phyloP scores from a whole-genome alignment of 2,329 filamentous ascomycete species.

The Diaporthe ilicicola region DNA sequence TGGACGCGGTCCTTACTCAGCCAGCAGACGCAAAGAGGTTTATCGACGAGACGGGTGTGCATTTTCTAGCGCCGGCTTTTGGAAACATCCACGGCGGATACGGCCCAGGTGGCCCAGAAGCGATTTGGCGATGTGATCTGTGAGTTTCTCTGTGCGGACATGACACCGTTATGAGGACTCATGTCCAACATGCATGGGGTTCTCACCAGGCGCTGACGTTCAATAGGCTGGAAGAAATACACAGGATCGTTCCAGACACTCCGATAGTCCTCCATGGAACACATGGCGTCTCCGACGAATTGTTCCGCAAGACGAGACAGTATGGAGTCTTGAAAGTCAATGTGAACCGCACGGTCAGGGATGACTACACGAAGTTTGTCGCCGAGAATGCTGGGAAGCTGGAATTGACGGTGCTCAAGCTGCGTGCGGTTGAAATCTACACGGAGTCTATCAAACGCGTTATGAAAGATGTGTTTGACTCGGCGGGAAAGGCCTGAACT shows the following conservation, averaged over 20 bases:
- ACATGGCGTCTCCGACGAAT: constrained; percentile 36
- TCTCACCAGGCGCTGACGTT: neutral
- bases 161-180: neutral
- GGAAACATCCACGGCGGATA: neutral
- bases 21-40: neutral
- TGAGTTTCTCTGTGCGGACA: neutral
- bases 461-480: constrained; percentile 3
- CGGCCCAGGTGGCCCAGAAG: neutral
- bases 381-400: constrained; percentile 25
- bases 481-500: neutral
- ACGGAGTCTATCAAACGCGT: constrained; percentile 1
- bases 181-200: fast-evolving
- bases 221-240: neutral
- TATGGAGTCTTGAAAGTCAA: constrained; percentile 39
- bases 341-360: constrained; percentile 38
- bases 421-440: neutral
- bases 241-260: neutral
- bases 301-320: constrained; percentile 33
- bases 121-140: neutral
- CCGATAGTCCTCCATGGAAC: constrained; percentile 36
- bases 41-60: neutral
- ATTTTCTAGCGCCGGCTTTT: neutral
- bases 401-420: constrained; percentile 28
- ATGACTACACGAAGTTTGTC: constrained; percentile 38
- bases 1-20: neutral